These are phyloP conservation scores for Pseudogymnoascus sp. DNA, from an alignment of 2,329 filamentous ascomycete genomes.

Conservation along the genomic window DNA sequence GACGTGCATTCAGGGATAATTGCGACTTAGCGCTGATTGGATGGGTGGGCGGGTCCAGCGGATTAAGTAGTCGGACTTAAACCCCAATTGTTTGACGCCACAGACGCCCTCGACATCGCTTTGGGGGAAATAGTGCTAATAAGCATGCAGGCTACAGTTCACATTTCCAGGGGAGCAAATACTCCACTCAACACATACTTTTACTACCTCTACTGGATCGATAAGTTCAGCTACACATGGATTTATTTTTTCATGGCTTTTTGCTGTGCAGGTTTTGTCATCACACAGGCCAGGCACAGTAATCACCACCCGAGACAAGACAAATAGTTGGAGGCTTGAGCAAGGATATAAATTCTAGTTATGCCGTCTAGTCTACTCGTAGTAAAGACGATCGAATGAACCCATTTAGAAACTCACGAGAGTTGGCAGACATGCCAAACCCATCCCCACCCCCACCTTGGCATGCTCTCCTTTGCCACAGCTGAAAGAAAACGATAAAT, in stretches of 20 bases:
- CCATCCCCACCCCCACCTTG: not conserved
- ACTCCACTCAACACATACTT: not conserved
- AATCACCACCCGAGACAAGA: not conserved
- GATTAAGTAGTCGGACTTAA: conserved; percentile 4
- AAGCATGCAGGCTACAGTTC: not conserved
- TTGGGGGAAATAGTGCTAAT: conserved; percentile 2
- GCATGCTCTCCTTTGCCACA: not conserved
- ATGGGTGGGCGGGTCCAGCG: not conserved
- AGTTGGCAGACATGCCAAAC: not conserved
- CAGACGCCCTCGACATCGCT: not conserved
- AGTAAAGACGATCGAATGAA: not conserved
- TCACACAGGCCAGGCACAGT: not conserved
- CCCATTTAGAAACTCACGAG: not conserved
- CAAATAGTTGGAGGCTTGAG: not conserved
- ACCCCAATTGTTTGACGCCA: conserved; percentile 5
- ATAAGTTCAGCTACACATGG: not conserved
- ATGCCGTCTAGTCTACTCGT: not conserved
- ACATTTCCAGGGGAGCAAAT: not conserved
- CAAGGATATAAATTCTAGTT: conserved; percentile 3
- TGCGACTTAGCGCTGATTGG: conserved; percentile 6
- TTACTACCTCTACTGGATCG: not conserved
- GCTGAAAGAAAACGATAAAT: conserved; percentile 15
- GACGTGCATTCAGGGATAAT: conserved; percentile 9
- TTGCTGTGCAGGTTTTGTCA: not conserved
- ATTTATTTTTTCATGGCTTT: not conserved